Conservation (phyloP, 805 yeast genomes). For the Myxozyma nipponensis region DNA sequence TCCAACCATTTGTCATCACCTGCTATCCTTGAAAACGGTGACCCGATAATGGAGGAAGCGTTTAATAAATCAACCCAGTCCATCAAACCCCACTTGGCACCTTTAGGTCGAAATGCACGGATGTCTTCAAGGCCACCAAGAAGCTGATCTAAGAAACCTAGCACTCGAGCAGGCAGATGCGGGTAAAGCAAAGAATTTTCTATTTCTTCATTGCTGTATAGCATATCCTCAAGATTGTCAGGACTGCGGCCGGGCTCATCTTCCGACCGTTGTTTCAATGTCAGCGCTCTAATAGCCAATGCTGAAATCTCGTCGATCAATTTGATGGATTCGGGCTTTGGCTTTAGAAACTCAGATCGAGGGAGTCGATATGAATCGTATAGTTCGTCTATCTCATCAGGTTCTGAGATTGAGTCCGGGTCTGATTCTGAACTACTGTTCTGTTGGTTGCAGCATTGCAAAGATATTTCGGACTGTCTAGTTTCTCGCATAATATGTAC, state of each 20-base stretch:
- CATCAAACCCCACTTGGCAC: background rate
- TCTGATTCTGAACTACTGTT: too few relatives aligned
- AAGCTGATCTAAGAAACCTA: constrained; percentile 10
- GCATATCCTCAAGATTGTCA: background rate
- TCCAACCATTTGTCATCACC: background rate
- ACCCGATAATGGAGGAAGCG: constrained; percentile 10
- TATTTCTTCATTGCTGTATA: constrained; percentile 5
- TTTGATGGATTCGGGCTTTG: background rate
- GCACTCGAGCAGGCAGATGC: constrained; percentile 6
- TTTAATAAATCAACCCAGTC: constrained; percentile 14
- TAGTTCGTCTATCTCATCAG: too few relatives aligned
- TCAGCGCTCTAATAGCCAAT: constrained; percentile 5
- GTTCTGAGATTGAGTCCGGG: too few relatives aligned
- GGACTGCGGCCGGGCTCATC: background rate
- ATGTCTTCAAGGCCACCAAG: background rate
- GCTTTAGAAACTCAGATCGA: constrained; percentile 1
- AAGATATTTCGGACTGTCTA: background rate
- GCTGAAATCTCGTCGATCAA: constrained; percentile 17
- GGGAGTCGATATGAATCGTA: constrained; percentile 10
- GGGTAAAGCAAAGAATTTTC: constrained; percentile 11
- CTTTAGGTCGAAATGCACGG: background rate
- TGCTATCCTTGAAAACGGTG: constrained; percentile 7
- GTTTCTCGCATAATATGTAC: too few relatives aligned
- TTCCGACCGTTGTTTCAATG: background rate
- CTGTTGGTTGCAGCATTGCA: too few relatives aligned